Percentiles rank a stretch among this genome's conserved stretches.
These are phyloP conservation scores for Hypoxylon sp. DNA, from an alignment of 2,329 filamentous ascomycete genomes.

Conservation along the genomic window DNA sequence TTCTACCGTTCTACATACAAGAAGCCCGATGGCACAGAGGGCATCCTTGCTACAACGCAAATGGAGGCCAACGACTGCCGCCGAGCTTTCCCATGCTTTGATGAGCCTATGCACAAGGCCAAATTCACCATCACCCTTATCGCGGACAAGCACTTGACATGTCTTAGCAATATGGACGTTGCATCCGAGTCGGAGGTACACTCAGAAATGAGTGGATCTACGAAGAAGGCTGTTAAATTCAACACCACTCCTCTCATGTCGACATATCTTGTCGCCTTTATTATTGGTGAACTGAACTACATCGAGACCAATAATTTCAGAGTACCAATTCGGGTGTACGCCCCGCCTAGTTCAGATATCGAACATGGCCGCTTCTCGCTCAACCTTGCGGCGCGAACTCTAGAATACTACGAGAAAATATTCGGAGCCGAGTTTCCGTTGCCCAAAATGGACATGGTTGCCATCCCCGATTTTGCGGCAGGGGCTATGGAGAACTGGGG, in stretches of 20 bases:
- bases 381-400: constrained; percentile 87
- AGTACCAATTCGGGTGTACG: constrained; percentile 93
- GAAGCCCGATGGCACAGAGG: constrained; percentile 80
- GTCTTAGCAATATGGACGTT: constrained; percentile 97
- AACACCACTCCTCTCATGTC: constrained; percentile 95
- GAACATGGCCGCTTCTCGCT: constrained; percentile 93
- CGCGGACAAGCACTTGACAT: constrained; percentile 91
- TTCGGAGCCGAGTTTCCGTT: constrained; percentile 90
- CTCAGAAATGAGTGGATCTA: constrained; percentile 71
- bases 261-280: constrained; percentile 94
- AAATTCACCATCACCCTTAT: constrained; percentile 92
- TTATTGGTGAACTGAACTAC: constrained; percentile 93
- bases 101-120: constrained; percentile 94
- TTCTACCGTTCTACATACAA: constrained; percentile 98
- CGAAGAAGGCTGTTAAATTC: constrained; percentile 91
- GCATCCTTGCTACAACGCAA: constrained; percentile 90
- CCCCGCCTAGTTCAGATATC: constrained; percentile 89
- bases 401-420: constrained; percentile 95
- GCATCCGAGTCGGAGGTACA: constrained; percentile 81
- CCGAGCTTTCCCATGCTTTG: constrained; percentile 94
- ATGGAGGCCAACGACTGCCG: constrained; percentile 97
- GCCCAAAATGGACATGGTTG: constrained; percentile 97
- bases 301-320: constrained; percentile 94
- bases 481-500: constrained; percentile 99
- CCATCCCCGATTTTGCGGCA: constrained; percentile 94